A percentile compares a stretch with the other conserved stretches of the same genome.
phyloP scores from a whole-genome alignment of 208 protist species.

The Crithidia mellificae region DNA sequence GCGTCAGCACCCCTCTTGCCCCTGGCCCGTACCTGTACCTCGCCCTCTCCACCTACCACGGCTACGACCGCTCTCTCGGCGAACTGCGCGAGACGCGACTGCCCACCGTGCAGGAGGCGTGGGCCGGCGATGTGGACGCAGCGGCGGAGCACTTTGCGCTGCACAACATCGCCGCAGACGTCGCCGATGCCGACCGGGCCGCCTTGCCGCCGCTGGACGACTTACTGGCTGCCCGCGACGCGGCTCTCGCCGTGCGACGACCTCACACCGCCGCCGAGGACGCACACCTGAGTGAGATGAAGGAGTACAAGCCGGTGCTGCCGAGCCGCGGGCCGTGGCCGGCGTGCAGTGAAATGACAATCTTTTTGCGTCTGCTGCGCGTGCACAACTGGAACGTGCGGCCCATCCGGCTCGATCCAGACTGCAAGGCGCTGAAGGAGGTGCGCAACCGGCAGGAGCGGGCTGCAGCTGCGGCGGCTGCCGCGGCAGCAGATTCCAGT shows the following conservation, averaged over 20 bases:
- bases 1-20: conserved; percentile 66
- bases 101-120: conserved; percentile 44
- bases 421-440: conserved; percentile 42
- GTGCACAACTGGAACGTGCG: conserved; percentile 83
- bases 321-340: conserved; percentile 26
- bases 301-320: conserved; percentile 54
- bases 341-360: conserved; percentile 64
- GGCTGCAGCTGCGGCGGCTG: not conserved
- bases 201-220: conserved; percentile 58
- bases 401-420: conserved; percentile 24
- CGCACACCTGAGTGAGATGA: conserved; percentile 53
- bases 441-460: conserved; percentile 37
- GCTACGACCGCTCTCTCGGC: conserved; percentile 59
- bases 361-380: conserved; percentile 71
- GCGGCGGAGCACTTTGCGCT: conserved; percentile 45
- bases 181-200: conserved; percentile 74
- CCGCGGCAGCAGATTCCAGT: not conserved
- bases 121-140: conserved; percentile 47
- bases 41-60: conserved; percentile 63
- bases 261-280: conserved; percentile 54
- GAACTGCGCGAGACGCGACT: conserved; percentile 13
- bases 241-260: conserved; percentile 30
- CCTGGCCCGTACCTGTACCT: conserved; percentile 75
- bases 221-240: conserved; percentile 53
- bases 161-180: conserved; percentile 44